Base-by-base conservation (phyloP, 495 filamentous ascomycete genomes). In the Gamarada debralockiae region DNA sequence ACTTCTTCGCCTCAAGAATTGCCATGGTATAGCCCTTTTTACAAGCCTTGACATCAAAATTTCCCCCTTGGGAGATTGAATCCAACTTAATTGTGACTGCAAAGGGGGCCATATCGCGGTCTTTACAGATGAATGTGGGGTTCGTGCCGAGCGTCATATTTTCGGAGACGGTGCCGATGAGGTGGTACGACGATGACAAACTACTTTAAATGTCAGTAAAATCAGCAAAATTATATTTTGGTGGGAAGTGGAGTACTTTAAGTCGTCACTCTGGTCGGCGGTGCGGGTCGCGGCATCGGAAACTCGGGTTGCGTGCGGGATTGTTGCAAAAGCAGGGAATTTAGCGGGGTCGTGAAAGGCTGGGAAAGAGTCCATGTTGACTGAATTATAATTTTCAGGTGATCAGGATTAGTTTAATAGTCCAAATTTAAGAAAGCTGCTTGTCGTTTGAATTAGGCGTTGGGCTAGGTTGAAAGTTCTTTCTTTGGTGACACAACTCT, bases 121-220 rank as follows among this genome's bases (percentile, higher is more conserved):
- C 59, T 38, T 37, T 44, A 23, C 20, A 33, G 14, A 61, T 58
- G 48, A 58, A 61, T 10, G 59, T 61, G 12, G 59, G 59, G 2
- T 37, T 50, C 20, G 54, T 50, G 17, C 53, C 49, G 20, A 58
- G 23, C 3, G 59, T 61, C 59, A 61, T 61, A 24, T 61, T 55
- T 23, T 61, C 44, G 5, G 18, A 24, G 34, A 61, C 43, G 6
- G 54, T 58, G 24, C 27, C 59, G 29, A 61, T 27, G 38, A 61
- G 51, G 40, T 47, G 48, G 22, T 55, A 48, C 14, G 10, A 10
- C 27, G 27, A 29, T 4, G 27, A 29, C 10, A 10, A 29, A 29
- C 27, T 29, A 29, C 27, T 29, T 13, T 39, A 6, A 18, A 13
- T 3, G 36, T 39, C 36, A 39, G 13, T 39, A 39, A n/a, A n/a